Evolutionary conservation across 441 rosid genomes (phyloP), one percentile per base, ranked within the genome.

Genomic region (Jatropha podagrica): DNA sequence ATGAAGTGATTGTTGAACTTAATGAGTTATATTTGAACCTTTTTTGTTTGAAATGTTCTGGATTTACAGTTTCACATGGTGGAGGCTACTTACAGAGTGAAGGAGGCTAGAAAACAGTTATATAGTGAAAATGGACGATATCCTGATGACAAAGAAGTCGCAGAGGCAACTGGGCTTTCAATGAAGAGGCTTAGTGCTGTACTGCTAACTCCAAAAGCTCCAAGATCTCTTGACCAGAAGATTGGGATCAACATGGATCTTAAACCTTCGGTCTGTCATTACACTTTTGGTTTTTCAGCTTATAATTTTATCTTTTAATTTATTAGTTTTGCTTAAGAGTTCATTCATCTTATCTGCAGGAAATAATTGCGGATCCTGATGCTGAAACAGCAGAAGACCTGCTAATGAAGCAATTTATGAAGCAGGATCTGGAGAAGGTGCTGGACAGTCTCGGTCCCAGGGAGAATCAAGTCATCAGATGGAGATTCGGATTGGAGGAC

Each of bases 401-500:
- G 26, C 77, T 93, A 70, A 81, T 83, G 83, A 96, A 86, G 77
- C 86, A 89, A 71, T 92, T 89, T 74, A 89, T 96, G 99, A 96
- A 83, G 78, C 69, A 86, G 63, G 98, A 95, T 85, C 79, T 95
- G 14, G 88, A 86, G 71, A 93, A 87, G 81, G 93, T 90, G 69
- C 83, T 95, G 86, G 90, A 92, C 85, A 85, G 81, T 56, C 84
- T 95, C 44, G 83, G 79, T 74, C 83, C 86, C 4, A 82, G 95
- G 78, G 99, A 95, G 84, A 90, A 84, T 84, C 94, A 85, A 71
- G 97, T 93, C n/a, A 83, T 95, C 69, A 83, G 86, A 71, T 88
- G 93, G 97, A 88, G 99, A 82, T 92, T 91, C 13, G 99, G 99
- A 37, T 81, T 95, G 77, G 97, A 85, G 1, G 98, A 92, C 65